Conservation (phyloP, 2,329 filamentous ascomycete genomes). For the Tetracladium maxilliforme region DNA sequence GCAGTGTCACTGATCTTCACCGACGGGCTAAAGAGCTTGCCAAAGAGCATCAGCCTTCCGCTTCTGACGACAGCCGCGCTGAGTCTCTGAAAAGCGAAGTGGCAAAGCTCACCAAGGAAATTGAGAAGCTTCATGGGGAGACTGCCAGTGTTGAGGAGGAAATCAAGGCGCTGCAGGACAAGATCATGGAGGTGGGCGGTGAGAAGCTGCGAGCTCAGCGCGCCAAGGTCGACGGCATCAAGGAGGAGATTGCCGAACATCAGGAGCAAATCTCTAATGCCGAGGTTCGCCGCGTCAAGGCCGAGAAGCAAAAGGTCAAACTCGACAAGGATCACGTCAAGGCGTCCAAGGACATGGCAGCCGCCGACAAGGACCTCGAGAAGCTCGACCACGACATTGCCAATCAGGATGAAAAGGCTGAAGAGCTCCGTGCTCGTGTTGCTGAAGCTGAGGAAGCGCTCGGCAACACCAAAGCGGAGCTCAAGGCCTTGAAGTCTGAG, state of each 20-base stretch:
- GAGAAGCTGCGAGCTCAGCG: conserved; percentile 84
- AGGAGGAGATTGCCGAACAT: conserved; percentile 69
- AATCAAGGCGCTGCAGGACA: conserved; percentile 84
- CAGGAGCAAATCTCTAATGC: conserved; percentile 73
- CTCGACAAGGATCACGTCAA: conserved; percentile 72
- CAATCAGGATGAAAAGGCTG: conserved; percentile 61
- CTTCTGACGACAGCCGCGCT: conserved; percentile 64
- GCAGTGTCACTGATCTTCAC: conserved; percentile 72
- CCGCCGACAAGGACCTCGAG: conserved; percentile 57
- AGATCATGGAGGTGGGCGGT: conserved; percentile 96
- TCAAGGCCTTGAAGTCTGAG: conserved; percentile 66
- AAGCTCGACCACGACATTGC: conserved; percentile 65
- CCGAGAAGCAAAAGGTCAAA: conserved; percentile 82
- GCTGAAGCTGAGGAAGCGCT: conserved; percentile 74
- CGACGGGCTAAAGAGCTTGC: conserved; percentile 74
- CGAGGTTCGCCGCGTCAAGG: conserved; percentile 80
- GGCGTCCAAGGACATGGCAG: conserved; percentile 64
- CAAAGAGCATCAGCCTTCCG: conserved; percentile 67
- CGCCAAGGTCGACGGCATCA: conserved; percentile 76
- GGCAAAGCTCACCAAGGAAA: conserved; percentile 57
- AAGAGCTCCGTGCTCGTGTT: conserved; percentile 56
- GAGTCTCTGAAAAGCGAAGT: conserved; percentile 66
- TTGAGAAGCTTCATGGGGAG: conserved; percentile 66
- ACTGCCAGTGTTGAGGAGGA: conserved; percentile 85
- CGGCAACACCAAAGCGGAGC: conserved; percentile 63